Conservation (phyloP, 2,329 filamentous ascomycete species). For the Diaporthe ampelina region DNA sequence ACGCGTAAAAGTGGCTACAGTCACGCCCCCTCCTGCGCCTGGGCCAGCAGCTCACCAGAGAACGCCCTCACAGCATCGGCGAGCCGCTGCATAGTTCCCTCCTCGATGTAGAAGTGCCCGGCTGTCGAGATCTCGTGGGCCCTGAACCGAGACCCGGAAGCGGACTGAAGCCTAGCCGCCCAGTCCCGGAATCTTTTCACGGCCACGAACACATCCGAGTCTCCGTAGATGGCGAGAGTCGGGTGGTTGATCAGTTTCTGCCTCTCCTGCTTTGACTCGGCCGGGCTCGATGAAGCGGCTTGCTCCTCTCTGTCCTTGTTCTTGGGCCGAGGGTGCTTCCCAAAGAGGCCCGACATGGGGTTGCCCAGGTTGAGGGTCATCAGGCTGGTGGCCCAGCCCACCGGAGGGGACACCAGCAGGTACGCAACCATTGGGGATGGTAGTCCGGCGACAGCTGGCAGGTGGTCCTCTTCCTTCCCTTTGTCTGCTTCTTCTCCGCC, state of each 20-base stretch:
- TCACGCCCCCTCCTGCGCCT: neutral
- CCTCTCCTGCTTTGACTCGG: slow-evolving; percentile 48
- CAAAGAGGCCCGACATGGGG: slow-evolving; percentile 45
- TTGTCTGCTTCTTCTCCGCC: slow-evolving; percentile 42
- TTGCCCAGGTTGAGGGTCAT: slow-evolving; percentile 70
- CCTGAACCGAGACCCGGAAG: slow-evolving; percentile 57
- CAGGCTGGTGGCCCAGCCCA: slow-evolving; percentile 71
- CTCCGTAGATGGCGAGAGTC: slow-evolving; percentile 81
- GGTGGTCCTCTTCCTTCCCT: slow-evolving; percentile 44
- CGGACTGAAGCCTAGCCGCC: slow-evolving; percentile 63
- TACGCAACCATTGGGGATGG: slow-evolving; percentile 63
- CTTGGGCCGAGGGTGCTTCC: slow-evolving; percentile 36
- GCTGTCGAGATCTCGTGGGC: slow-evolving; percentile 61
- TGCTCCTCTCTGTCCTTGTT: slow-evolving; percentile 31
- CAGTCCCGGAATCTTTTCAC: slow-evolving; percentile 75
- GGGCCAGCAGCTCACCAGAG: slow-evolving; percentile 45
- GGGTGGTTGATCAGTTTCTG: slow-evolving; percentile 69
- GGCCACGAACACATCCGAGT: slow-evolving; percentile 80
- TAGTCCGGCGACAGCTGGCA: slow-evolving; percentile 52
- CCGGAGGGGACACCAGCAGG: slow-evolving; percentile 77
- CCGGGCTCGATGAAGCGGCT: neutral
- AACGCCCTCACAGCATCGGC: slow-evolving; percentile 51
- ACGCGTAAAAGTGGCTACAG: no score
- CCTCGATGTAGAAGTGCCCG: slow-evolving; percentile 68
- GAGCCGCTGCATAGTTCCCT: slow-evolving; percentile 54